Evolutionary conservation across 495 filamentous ascomycete genomes (phyloP), one percentile per base, ranked within the genome.

Genomic region (Talaromyces ruber): DNA sequence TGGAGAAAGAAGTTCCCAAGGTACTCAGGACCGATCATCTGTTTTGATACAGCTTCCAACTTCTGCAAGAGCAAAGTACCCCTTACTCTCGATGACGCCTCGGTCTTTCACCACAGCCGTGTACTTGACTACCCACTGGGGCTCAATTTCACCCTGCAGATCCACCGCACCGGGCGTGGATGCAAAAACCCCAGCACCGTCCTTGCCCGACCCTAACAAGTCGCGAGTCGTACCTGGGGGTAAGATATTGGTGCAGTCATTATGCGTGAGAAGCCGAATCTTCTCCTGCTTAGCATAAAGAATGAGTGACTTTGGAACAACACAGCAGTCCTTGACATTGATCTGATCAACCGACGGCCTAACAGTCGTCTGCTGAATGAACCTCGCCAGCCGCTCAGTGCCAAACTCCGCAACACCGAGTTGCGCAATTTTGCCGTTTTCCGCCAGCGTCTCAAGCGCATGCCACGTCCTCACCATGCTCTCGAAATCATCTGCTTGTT

Each of bases 51-150:
- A 77, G 57, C 61, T 78, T 63, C 68, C 76, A 58, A 93, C 71
- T 72, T 91, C 86, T 14, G 91, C 93, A 57, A 86, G 83, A 3
- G 92, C 92, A 78, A 96, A 96, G 73, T 96, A 97, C 14, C 94
- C 94, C 78, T 98, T 98, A 69, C 94, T 96, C 81, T 99, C 94
- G 58, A 99, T 91, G 4, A 98, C 94, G 0, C 94, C 95, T n/a
- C 94, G 80, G 71, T 97, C 86, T 71, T 89, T 90, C 29, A 97
- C 91, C n/a, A 98, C 92, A 5, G 95, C 95, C 22, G 95, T 98
- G 73, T 99, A 99, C 71, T 98, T 98, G 61, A 93, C 87, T 30
- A 97, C 94, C 93, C 93, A 99, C 65, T 91, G 86, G 14, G 94
- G 92, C 64, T 83, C 79, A 52, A 98, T 78, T 58, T 96, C 85